A percentile compares a stretch with the other conserved stretches of the same genome.
Evolutionary conservation across 176 grass and related monocot species (phyloP).

Genomic region (Eremochloa ophiuroides): DNA sequence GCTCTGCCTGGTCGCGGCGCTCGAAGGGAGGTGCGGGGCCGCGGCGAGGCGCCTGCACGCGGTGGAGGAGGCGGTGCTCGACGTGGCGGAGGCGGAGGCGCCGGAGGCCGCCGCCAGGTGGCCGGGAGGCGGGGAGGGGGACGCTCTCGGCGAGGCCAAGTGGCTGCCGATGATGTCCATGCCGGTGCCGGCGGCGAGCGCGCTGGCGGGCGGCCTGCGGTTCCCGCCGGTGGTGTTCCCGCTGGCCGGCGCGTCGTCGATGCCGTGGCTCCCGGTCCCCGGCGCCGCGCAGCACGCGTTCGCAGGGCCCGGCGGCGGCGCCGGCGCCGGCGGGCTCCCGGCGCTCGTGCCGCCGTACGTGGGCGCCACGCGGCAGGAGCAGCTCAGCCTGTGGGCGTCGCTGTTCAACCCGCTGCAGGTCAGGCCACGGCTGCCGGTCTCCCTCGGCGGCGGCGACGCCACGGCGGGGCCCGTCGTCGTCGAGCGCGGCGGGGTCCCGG

Average conservation of each 20-base stretch:
- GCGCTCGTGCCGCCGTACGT: conserved; percentile 37
- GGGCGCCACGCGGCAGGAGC: conserved; percentile 44
- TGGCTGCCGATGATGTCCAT: conserved; percentile 40
- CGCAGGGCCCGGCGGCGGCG: not conserved
- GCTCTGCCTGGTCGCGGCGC: not conserved
- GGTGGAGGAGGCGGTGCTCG: not conserved
- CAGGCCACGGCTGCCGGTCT: conserved; percentile 22
- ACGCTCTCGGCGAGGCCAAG: conserved; percentile 8
- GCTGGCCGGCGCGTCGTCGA: not conserved
- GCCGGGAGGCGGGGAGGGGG: not conserved
- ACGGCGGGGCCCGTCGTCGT: not conserved
- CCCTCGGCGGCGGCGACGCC: not conserved
- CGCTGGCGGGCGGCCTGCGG: conserved; percentile 20
- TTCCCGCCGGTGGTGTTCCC: conserved; percentile 30
- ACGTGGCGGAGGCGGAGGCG: conserved; percentile 4
- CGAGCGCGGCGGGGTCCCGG: not conserved
- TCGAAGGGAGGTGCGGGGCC: not conserved
- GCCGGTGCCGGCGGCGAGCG: conserved; percentile 18
- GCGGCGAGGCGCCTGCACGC: not conserved
- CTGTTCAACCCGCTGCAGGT: conserved; percentile 51
- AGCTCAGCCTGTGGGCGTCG: conserved; percentile 49
- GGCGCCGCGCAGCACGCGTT: conserved; percentile 22
- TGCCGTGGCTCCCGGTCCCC: conserved; percentile 23
- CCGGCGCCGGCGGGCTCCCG: conserved; percentile 6
- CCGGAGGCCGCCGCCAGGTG: not conserved